Conservation (phyloP, 129 eudicot genomes). For the Lactuca sativa region DNA sequence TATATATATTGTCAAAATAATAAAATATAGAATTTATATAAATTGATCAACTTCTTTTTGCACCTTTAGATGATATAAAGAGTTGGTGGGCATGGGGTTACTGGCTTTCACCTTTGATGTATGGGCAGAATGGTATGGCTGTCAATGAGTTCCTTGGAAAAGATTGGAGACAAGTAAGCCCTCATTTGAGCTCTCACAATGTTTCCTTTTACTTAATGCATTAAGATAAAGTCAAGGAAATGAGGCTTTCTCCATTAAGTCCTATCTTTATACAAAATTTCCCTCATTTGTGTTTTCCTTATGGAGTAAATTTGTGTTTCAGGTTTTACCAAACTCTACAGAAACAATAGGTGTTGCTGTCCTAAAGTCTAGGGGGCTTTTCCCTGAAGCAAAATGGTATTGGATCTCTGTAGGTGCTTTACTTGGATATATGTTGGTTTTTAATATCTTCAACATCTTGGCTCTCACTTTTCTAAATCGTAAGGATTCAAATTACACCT, state of each 20-base stretch:
- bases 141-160: conserved; percentile 86
- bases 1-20: not conserved
- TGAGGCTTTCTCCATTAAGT: not conserved
- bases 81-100: conserved; percentile 91
- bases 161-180: conserved; percentile 75
- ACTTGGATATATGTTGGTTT: conserved; percentile 59
- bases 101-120: conserved; percentile 88
- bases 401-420: conserved; percentile 78
- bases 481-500: conserved; percentile 36
- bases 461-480: conserved; percentile 79
- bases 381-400: conserved; percentile 69
- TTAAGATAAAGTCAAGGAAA: not conserved
- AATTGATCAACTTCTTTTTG: not conserved
- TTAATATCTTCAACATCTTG: conserved; percentile 50
- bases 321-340: conserved; percentile 51
- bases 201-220: not conserved
- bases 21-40: not conserved
- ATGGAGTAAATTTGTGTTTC: conserved; percentile 21
- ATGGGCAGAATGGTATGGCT: conserved; percentile 84
- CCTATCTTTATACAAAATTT: not conserved
- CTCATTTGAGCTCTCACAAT: not conserved
- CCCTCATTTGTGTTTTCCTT: not conserved
- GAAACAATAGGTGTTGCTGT: conserved; percentile 57
- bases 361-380: conserved; percentile 67
- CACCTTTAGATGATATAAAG: conserved; percentile 56